Evolutionary conservation across 1,139 yeast genomes (phyloP), one percentile per base, ranked within the genome.

Genomic region (Scheffersomyces titani): DNA sequence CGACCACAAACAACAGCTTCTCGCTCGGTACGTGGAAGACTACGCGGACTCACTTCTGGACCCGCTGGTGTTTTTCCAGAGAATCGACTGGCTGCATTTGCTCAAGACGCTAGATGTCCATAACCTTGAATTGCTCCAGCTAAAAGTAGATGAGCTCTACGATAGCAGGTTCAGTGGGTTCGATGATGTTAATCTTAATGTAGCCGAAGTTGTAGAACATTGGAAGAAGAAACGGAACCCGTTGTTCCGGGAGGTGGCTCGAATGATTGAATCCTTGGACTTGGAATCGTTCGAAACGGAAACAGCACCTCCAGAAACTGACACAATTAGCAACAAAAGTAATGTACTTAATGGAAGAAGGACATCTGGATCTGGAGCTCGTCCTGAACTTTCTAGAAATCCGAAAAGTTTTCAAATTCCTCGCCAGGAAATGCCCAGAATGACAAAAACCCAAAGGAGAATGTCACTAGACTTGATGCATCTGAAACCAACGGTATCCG

Each of bases 381-480:
- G 40, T 30, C 40, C 40, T 1, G 13, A 2, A 2, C 40, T 30
- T 30, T 30, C 40, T 30, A 30, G 40, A 30, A 30, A 30, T 30
- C 40, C 40, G 40, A 30, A 30, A 11, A 30, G 16, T 30, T 30
- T 30, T 16, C 40, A 30, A 5, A 30, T 30, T 30, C 4, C 40
- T 1, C 40, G 16, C 40, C 40, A 44, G n/a, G 65, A 57, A 30
- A 57, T 70, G 59, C 75, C 76, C 3, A 61, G 59, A 47, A 57
- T 69, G 51, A 66, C 73, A 4, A 65, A 59, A 40, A 63, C 61
- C 7, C 70, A 72, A 55, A 61, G 78, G 47, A 58, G 77, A 50
- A 61, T 69, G 61, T 75, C 80, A 0, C 60, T 76, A n/a, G 77
- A 73, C 24, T 63, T 75, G 51, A 72, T 75, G 66, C 70, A 67